Percentiles rank a stretch among this genome's conserved stretches.
Conservation (phyloP, 768 basidiomycete species). For the Tylopilus sp. region DNA sequence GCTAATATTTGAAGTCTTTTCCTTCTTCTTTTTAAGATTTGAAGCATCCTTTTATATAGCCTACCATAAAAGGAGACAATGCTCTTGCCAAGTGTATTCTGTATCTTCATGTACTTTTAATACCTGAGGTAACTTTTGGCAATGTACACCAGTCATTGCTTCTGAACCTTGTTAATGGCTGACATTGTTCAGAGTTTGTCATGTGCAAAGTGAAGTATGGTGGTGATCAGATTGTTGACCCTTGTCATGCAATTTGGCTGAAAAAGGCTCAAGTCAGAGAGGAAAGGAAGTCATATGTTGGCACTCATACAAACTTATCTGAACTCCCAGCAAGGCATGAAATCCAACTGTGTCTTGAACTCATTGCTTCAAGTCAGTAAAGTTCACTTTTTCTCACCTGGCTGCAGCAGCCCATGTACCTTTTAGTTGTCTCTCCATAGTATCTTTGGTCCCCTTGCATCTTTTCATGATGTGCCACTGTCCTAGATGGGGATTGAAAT, state of each 20-base stretch:
- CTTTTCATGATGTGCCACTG: conserved; percentile 56
- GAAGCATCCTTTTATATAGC: conserved; percentile 78
- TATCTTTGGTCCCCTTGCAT: conserved; percentile 80
- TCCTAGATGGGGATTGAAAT: conserved; percentile 69
- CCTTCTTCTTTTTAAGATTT: conserved; percentile 72
- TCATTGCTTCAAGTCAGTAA: conserved; percentile 73
- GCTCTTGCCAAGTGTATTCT: conserved; percentile 85
- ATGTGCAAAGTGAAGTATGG: conserved; percentile 87
- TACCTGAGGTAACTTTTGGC: conserved; percentile 89
- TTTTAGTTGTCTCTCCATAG: conserved; percentile 79
- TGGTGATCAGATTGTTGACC: conserved; percentile 92
- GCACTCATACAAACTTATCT: conserved; percentile 50
- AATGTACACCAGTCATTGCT: conserved; percentile 63
- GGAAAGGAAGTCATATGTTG: not conserved
- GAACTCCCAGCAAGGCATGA: conserved; percentile 64
- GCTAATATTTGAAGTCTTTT: conserved; percentile 46
- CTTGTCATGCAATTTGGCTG: conserved; percentile 74
- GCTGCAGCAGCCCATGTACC: conserved; percentile 78
- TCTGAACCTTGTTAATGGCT: conserved; percentile 80
- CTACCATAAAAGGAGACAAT: conserved; percentile 72
- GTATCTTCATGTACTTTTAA: conserved; percentile 83
- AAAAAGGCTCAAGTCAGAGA: conserved; percentile 20
- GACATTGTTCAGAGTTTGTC: conserved; percentile 72
- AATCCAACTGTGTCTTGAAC: conserved; percentile 74
- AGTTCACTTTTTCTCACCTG: conserved; percentile 70